These are phyloP conservation scores for Hydrangea macrophylla DNA, from an alignment of 148 eudicot genomes.

Conservation along the genomic window DNA sequence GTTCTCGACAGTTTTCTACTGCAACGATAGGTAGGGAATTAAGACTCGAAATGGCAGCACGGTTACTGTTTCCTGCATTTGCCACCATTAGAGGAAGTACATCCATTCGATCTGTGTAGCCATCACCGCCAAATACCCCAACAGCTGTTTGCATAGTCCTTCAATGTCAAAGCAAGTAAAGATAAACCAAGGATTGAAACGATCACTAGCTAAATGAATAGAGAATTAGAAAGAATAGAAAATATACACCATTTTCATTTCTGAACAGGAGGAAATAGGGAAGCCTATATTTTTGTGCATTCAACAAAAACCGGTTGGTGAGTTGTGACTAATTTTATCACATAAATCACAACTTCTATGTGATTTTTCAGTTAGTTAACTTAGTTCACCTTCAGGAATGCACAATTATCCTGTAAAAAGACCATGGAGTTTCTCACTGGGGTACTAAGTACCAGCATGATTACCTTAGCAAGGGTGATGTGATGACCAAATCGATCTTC, in stretches of 20 bases:
- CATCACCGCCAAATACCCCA: constrained; percentile 96
- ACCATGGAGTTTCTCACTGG: neutral
- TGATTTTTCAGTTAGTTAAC: neutral
- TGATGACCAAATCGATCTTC: constrained; percentile 73
- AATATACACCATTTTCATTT: neutral
- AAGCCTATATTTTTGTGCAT: neutral
- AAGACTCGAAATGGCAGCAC: constrained; percentile 89
- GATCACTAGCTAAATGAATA: neutral
- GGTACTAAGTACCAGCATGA: constrained; percentile 9
- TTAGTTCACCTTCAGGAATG: neutral
- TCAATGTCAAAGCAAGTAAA: constrained; percentile 20
- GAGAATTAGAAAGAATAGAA: neutral
- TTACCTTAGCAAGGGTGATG: constrained; percentile 88
- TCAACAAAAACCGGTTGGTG: neutral
- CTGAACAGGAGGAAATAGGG: constrained; percentile 1
- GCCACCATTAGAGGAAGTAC: constrained; percentile 82
- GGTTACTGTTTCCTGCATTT: constrained; percentile 78
- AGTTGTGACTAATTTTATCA: too few species aligned
- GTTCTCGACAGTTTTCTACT: constrained; percentile 91
- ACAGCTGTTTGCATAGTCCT: constrained; percentile 98
- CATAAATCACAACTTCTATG: too few species aligned
- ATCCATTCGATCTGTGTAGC: constrained; percentile 66
- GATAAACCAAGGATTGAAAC: neutral
- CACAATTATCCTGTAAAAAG: constrained; percentile 1
- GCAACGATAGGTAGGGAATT: constrained; percentile 80